phyloP scores from a whole-genome alignment of 2,329 filamentous ascomycete species.

The Tolypocladium capitatum region DNA sequence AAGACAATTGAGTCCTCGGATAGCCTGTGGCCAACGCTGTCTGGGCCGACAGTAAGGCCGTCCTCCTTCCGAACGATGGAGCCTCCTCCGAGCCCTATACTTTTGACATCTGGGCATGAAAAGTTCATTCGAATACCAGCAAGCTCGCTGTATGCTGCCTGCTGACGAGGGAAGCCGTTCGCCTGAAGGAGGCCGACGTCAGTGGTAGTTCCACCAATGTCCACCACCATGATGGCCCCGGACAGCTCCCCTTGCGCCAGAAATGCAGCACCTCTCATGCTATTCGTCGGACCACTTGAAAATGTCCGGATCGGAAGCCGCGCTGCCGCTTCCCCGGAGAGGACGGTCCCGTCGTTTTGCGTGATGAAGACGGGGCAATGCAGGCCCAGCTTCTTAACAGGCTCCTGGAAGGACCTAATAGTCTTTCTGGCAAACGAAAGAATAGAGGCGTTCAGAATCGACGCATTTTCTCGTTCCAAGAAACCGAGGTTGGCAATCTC shows the following conservation, averaged over 20 bases:
- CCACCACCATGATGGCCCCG: conserved; percentile 43
- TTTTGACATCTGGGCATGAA: conserved; percentile 43
- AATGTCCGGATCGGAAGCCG: conserved; percentile 48
- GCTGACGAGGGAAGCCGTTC: conserved; percentile 50
- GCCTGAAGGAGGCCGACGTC: conserved; percentile 48
- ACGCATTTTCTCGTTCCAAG: conserved; percentile 50
- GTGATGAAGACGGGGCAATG: conserved; percentile 45
- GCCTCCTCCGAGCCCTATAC: conserved; percentile 45
- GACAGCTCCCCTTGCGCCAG: conserved; percentile 26
- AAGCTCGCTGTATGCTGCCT: conserved; percentile 47
- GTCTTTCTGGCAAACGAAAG: conserved; percentile 42
- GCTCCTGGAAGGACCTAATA: conserved; percentile 39
- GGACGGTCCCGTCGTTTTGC: conserved; percentile 50
- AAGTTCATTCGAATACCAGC: conserved; percentile 52
- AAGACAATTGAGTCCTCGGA: conserved; percentile 41
- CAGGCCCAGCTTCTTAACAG: conserved; percentile 35
- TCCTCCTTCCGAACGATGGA: conserved; percentile 34
- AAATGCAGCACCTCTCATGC: conserved; percentile 49
- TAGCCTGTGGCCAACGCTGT: conserved; percentile 48
- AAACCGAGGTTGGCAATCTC: conserved; percentile 41
- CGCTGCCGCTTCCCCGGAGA: conserved; percentile 38
- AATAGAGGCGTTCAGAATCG: conserved; percentile 51
- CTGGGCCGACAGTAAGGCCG: conserved; percentile 38
- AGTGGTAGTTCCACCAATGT: conserved; percentile 54
- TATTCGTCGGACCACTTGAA: conserved; percentile 50